Evolutionary conservation across 176 grass and related monocot species (phyloP).

Genomic region (Triticum aestivum): DNA sequence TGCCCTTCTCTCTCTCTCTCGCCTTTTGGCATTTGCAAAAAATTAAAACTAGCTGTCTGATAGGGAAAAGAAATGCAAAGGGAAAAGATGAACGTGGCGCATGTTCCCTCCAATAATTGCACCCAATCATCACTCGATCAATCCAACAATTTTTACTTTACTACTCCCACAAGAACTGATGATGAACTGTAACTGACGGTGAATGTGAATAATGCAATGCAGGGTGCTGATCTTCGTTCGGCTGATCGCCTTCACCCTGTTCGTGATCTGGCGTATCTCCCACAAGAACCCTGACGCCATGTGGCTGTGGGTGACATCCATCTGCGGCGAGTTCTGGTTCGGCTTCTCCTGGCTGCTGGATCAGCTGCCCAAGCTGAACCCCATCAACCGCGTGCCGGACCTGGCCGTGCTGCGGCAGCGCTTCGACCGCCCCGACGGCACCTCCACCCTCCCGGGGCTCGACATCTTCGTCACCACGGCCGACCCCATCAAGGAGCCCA

Average conservation of each 20-base stretch:
- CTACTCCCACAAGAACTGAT: neutral
- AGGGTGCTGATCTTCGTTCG: conserved; percentile 82
- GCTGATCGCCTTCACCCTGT: conserved; percentile 57
- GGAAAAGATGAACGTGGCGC: conserved; percentile 1
- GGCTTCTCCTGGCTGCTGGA: conserved; percentile 90
- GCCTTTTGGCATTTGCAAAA: neutral
- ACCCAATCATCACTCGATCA: neutral
- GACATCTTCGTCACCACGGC: conserved; percentile 92
- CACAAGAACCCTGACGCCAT: conserved; percentile 82
- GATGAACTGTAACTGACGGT: neutral
- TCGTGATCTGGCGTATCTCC: conserved; percentile 74
- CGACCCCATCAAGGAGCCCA: conserved; percentile 84
- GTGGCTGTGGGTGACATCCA: conserved; percentile 93
- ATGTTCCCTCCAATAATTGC: conserved; percentile 15
- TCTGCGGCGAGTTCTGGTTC: conserved; percentile 93
- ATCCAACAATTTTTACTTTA: neutral
- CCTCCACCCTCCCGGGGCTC: conserved; percentile 58
- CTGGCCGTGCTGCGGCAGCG: conserved; percentile 61
- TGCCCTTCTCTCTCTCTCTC: neutral
- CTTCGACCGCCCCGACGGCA: conserved; percentile 68
- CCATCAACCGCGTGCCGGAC: conserved; percentile 78
- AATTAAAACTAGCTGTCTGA: neutral
- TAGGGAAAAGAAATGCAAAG: neutral
- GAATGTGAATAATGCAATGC: neutral
- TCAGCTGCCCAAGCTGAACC: conserved; percentile 81